phyloP scores from a whole-genome alignment of 192 early-diverging fungal species.

The Chytriomyces hyalinus region DNA sequence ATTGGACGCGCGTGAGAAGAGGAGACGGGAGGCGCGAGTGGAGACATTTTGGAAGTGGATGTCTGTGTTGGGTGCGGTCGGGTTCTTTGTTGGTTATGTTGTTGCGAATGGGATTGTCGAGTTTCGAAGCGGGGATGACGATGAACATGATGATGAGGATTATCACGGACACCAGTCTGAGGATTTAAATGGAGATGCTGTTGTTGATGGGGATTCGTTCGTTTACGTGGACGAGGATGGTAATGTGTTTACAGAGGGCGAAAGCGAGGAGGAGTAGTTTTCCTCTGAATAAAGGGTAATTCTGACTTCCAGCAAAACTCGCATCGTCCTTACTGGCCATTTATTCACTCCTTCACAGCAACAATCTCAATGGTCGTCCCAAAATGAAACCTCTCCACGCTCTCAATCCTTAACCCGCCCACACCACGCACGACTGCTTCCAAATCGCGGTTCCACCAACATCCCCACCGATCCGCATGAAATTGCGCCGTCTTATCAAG shows the following conservation, averaged over 20 bases:
- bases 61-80: constrained; percentile 47
- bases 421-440: constrained; percentile 56
- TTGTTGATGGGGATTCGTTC: not conserved
- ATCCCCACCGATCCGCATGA: constrained; percentile 71
- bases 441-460: constrained; percentile 76
- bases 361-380: constrained; percentile 71
- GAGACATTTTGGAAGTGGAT: constrained; percentile 36
- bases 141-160: constrained; percentile 36
- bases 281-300: too few relatives aligned
- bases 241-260: constrained; percentile 8
- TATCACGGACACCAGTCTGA: not conserved
- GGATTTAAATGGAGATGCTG: not conserved
- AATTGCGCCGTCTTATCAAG: constrained; percentile 63
- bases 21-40: constrained; percentile 27
- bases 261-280: not conserved
- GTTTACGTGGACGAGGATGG: constrained; percentile 30
- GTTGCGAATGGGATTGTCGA: constrained; percentile 67
- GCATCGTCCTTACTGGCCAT: not conserved
- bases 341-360: constrained; percentile 16
- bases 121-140: constrained; percentile 50
- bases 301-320: too few relatives aligned
- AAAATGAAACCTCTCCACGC: constrained; percentile 62
- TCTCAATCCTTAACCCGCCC: constrained; percentile 54
- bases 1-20: constrained; percentile 5
- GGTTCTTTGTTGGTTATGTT: constrained; percentile 58